Evolutionary conservation across 148 eudicot genomes (phyloP).

Genomic region (Selenicereus undatus): DNA sequence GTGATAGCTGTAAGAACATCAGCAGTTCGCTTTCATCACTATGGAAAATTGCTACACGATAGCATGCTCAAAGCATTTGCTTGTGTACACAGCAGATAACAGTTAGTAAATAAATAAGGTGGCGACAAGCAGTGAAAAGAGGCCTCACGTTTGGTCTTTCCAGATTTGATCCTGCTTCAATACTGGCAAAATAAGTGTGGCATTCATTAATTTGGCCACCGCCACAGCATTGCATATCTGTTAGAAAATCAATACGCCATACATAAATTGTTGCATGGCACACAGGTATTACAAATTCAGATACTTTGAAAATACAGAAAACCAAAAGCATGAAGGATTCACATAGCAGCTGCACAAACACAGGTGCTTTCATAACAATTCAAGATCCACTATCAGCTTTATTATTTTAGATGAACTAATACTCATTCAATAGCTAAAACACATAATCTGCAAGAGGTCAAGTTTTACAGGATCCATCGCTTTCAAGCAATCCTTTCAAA

Average conservation of each 20-base stretch:
- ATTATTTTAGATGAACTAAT: background rate
- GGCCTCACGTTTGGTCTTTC: constrained; percentile 98
- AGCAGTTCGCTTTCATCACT: background rate
- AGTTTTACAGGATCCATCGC: background rate
- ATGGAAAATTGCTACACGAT: background rate
- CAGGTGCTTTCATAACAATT: background rate
- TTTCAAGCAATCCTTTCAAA: background rate
- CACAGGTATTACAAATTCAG: background rate
- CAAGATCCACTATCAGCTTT: background rate
- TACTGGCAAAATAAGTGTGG: constrained; percentile 94
- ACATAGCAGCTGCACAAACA: background rate
- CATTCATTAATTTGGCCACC: constrained; percentile 94
- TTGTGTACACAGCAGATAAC: background rate
- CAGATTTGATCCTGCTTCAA: constrained; percentile 99
- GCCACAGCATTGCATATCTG: constrained; percentile 99
- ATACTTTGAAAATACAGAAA: background rate
- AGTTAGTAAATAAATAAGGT: background rate
- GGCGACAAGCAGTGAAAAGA: background rate
- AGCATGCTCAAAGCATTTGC: background rate
- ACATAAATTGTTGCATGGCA: background rate
- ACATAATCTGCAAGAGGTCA: background rate
- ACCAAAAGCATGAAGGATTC: background rate
- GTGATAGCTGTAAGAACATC: background rate
- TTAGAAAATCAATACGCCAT: constrained; percentile 20
- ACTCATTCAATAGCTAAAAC: background rate